phyloP scores from a whole-genome alignment of 768 basidiomycete species.

The Rhodosporidiobolus odoratus region DNA sequence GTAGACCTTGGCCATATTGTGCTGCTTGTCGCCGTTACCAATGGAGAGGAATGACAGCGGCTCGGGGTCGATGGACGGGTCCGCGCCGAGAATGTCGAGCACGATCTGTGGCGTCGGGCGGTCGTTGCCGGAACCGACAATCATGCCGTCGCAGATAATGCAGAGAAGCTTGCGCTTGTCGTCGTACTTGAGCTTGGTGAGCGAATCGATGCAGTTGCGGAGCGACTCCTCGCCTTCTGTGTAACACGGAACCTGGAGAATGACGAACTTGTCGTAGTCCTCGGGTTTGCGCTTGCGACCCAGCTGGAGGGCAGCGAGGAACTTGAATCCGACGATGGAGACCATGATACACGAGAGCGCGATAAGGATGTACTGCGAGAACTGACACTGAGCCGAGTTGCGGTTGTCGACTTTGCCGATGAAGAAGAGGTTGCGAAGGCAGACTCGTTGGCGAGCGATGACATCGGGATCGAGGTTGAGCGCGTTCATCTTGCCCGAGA shows the following conservation, averaged over 20 bases:
- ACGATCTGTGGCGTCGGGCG: conserved; percentile 93
- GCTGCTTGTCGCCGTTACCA: conserved; percentile 86
- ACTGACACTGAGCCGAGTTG: conserved; percentile 82
- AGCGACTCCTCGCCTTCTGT: conserved; percentile 88
- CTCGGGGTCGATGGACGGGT: conserved; percentile 87
- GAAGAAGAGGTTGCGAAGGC: conserved; percentile 86
- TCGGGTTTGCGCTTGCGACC: conserved; percentile 73
- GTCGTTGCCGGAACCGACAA: conserved; percentile 94
- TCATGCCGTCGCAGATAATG: conserved; percentile 95
- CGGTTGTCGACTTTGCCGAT: conserved; percentile 89
- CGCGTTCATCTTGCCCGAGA: conserved; percentile 66
- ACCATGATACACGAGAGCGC: conserved; percentile 88
- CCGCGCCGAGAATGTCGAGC: conserved; percentile 89
- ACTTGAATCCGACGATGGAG: conserved; percentile 90
- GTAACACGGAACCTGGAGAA: conserved; percentile 94
- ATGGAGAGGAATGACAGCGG: conserved; percentile 88
- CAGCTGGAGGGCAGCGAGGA: conserved; percentile 83
- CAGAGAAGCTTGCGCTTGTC: conserved; percentile 94
- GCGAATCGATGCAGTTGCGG: conserved; percentile 81
- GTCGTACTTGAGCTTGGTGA: conserved; percentile 91
- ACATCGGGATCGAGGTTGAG: conserved; percentile 60
- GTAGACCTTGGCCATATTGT: conserved; percentile 80
- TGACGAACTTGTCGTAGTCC: conserved; percentile 93
- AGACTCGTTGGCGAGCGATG: conserved; percentile 70
- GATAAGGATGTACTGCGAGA: conserved; percentile 84